Percentiles rank a stretch among this genome's conserved stretches.
phyloP scores from a whole-genome alignment of 2,329 filamentous ascomycete species.

The Calonectria fujianensis region DNA sequence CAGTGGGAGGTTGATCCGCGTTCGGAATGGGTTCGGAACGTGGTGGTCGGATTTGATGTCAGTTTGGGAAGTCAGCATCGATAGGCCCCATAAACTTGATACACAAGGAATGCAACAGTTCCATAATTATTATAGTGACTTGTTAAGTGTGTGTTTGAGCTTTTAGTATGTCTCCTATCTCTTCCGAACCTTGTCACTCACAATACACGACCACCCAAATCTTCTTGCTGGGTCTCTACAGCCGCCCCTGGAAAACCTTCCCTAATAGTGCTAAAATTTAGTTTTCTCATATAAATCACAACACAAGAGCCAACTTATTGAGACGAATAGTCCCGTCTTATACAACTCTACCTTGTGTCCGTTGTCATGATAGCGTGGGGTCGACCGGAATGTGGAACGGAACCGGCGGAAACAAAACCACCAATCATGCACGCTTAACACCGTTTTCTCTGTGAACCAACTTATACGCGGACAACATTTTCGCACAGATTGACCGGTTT shows the following conservation, averaged over 20 bases:
- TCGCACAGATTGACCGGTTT: not conserved
- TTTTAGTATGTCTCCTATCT: not conserved
- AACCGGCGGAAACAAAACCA: not conserved
- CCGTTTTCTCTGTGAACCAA: not conserved
- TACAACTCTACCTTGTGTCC: not conserved
- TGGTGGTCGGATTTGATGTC: not conserved
- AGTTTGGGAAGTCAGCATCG: not conserved
- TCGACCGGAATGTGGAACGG: not conserved
- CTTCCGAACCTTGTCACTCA: not conserved
- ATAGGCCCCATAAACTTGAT: not conserved
- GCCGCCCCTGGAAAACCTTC: not conserved
- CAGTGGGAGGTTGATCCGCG: not conserved
- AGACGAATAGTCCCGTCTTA: not conserved
- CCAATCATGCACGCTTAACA: not conserved
- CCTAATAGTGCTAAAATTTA: not conserved
- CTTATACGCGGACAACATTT: not conserved
- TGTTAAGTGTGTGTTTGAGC: not conserved
- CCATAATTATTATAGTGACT: not conserved
- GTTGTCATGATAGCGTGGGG: not conserved
- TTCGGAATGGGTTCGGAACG: not conserved
- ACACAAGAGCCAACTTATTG: not conserved
- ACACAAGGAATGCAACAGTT: not conserved
- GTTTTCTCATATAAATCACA: not conserved
- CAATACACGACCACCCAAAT: not conserved
- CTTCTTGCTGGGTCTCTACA: not conserved